A percentile compares a stretch with the other conserved stretches of the same genome.
These are phyloP conservation scores for Babesia divergens DNA, from an alignment of 169 alveolate genomes.

Conservation along the genomic window DNA sequence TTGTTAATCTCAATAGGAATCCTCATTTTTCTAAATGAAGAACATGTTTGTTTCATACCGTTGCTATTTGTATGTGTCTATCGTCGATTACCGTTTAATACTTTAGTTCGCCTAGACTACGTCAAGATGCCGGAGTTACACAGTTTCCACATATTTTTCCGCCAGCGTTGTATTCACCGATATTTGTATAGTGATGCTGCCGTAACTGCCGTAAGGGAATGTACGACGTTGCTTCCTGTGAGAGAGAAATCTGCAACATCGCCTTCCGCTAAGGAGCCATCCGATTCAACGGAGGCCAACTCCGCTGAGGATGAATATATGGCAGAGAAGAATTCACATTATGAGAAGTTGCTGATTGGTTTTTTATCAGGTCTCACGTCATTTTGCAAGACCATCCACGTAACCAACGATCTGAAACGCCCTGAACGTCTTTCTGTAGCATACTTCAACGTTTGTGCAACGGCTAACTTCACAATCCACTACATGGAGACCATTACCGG, in stretches of 20 bases:
- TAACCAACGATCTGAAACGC: slow-evolving; percentile 40
- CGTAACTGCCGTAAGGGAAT: slow-evolving; percentile 36
- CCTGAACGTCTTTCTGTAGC: slow-evolving; percentile 51
- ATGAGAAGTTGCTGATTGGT: slow-evolving; percentile 56
- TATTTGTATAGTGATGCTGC: slow-evolving; percentile 32
- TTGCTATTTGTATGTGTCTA: too few species aligned
- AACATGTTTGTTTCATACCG: too few species aligned
- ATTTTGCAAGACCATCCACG: slow-evolving; percentile 54
- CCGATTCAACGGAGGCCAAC: background rate
- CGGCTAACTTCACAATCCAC: slow-evolving; percentile 52
- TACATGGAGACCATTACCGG: slow-evolving; percentile 63
- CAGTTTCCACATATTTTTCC: slow-evolving; percentile 51
- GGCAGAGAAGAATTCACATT: slow-evolving; percentile 31
- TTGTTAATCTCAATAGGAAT: too few species aligned
- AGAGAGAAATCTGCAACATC: background rate
- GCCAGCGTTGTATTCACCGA: slow-evolving; percentile 29
- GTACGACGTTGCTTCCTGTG: background rate
- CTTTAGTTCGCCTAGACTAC: too few species aligned
- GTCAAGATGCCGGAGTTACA: slow-evolving; percentile 37
- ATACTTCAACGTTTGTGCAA: slow-evolving; percentile 50
- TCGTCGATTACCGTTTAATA: too few species aligned
- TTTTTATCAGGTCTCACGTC: slow-evolving; percentile 51
- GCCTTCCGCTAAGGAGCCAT: background rate
- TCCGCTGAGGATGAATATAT: background rate
- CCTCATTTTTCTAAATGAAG: too few species aligned